phyloP scores from a whole-genome alignment of 257 asterid species.

The Lavandula angustifolia region DNA sequence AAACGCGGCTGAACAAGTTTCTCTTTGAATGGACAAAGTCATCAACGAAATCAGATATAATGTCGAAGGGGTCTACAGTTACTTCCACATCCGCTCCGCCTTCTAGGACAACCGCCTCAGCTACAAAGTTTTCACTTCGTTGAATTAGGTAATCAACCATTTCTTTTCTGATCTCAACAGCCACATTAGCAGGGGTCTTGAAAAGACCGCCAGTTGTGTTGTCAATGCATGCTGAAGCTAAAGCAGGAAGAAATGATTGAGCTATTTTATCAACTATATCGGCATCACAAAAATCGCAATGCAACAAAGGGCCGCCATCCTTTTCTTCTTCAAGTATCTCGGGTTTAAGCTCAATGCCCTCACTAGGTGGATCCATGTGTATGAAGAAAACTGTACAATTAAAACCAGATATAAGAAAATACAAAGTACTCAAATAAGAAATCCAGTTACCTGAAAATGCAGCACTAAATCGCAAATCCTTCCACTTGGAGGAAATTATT shows the following conservation, averaged over 20 bases:
- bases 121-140: constrained; percentile 36
- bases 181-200: constrained; percentile 35
- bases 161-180: constrained; percentile 33
- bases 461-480: constrained; percentile 3
- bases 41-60: constrained; percentile 32
- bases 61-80: constrained; percentile 28
- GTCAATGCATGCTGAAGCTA: constrained; percentile 38
- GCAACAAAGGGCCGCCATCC: constrained; percentile 33
- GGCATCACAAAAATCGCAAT: constrained; percentile 36
- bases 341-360: constrained; percentile 31
- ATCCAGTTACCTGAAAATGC: not conserved
- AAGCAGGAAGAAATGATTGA: constrained; percentile 34
- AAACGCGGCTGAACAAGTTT: constrained; percentile 35
- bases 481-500: not conserved
- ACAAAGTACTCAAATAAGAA: not conserved
- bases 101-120: constrained; percentile 33
- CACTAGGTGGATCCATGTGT: constrained; percentile 34
- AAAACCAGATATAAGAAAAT: not conserved
- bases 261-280: constrained; percentile 31
- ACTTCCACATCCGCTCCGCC: constrained; percentile 35
- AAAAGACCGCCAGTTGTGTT: constrained; percentile 37
- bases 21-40: constrained; percentile 34
- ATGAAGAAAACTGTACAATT: constrained; percentile 8
- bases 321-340: constrained; percentile 35
- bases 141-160: constrained; percentile 33